Conservation (phyloP, 2,329 filamentous ascomycete genomes). For the Cladophialophora carrionii region DNA sequence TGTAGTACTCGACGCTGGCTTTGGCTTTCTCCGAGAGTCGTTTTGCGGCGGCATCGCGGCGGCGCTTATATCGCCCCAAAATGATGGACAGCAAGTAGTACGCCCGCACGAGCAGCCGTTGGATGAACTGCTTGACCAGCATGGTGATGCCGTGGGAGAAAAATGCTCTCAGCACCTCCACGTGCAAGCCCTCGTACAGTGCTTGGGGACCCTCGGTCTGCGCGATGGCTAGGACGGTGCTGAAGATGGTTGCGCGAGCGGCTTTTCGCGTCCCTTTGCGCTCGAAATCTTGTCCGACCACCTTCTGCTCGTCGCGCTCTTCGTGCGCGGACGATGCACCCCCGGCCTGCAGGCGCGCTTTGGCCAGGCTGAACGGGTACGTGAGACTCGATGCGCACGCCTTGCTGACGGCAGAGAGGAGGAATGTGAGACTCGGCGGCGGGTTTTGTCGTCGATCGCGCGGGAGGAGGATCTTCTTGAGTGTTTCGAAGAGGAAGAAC, state of each 20-base stretch:
- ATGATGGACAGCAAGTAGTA: slow-evolving; percentile 68
- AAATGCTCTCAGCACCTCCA: slow-evolving; percentile 80
- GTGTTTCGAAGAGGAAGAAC: slow-evolving; percentile 76
- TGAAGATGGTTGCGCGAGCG: slow-evolving; percentile 61
- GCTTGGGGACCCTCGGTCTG: slow-evolving; percentile 68
- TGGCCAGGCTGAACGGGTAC: slow-evolving; percentile 86
- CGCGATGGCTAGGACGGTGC: slow-evolving; percentile 61
- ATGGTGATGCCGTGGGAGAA: slow-evolving; percentile 85
- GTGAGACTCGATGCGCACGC: slow-evolving; percentile 74
- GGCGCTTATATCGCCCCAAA: slow-evolving; percentile 43
- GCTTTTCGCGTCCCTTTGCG: slow-evolving; percentile 42
- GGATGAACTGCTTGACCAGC: slow-evolving; percentile 78
- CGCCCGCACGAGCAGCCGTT: slow-evolving; percentile 69
- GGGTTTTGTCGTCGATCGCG: slow-evolving; percentile 57
- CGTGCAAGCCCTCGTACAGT: slow-evolving; percentile 75
- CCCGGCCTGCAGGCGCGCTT: slow-evolving; percentile 71
- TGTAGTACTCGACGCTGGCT: slow-evolving; percentile 47
- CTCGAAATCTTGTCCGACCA: slow-evolving; percentile 36
- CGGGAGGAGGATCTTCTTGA: slow-evolving; percentile 65
- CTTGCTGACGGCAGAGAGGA: slow-evolving; percentile 77
- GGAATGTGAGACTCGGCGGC: slow-evolving; percentile 60
- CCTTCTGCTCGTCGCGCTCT: slow-evolving; percentile 43
- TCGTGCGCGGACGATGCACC: slow-evolving; percentile 43
- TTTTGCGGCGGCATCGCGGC: slow-evolving; percentile 44
- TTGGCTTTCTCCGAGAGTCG: slow-evolving; percentile 45